phyloP scores from a whole-genome alignment of 1,139 yeast species.

The Saccharomyces pastorianus region DNA sequence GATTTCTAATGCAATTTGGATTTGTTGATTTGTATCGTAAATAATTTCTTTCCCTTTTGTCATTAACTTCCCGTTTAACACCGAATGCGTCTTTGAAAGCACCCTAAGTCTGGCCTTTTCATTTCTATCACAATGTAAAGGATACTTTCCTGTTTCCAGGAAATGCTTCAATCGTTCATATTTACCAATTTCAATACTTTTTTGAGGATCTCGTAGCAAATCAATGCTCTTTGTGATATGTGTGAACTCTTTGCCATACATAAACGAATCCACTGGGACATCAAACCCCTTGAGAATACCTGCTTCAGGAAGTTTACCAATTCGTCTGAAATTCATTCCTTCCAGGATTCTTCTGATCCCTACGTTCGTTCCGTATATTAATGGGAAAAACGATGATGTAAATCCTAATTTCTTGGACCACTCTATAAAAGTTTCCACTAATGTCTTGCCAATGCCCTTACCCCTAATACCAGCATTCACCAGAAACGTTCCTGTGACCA shows the following conservation, averaged over 20 bases:
- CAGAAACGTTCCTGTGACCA: slow-evolving; percentile 72
- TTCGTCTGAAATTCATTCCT: slow-evolving; percentile 58
- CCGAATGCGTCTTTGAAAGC: slow-evolving; percentile 70
- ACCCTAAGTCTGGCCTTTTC: slow-evolving; percentile 82
- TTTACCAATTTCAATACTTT: slow-evolving; percentile 27
- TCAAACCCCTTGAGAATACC: slow-evolving; percentile 56
- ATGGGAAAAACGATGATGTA: slow-evolving; percentile 70
- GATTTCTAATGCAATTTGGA: slow-evolving; percentile 59
- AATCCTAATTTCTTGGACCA: slow-evolving; percentile 70
- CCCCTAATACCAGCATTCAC: slow-evolving; percentile 54
- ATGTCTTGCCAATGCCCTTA: slow-evolving; percentile 45
- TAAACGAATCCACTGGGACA: slow-evolving; percentile 56
- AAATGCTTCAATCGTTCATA: slow-evolving; percentile 75
- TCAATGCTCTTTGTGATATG: slow-evolving; percentile 24
- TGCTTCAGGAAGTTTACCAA: slow-evolving; percentile 60
- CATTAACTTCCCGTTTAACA: slow-evolving; percentile 64
- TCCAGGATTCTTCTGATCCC: slow-evolving; percentile 74
- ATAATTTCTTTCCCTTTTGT: slow-evolving; percentile 78
- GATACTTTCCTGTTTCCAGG: slow-evolving; percentile 78
- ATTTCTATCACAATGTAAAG: slow-evolving; percentile 69
- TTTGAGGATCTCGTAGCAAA: slow-evolving; percentile 23
- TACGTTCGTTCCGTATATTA: slow-evolving; percentile 64
- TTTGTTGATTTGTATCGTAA: slow-evolving; percentile 63
- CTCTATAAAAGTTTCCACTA: slow-evolving; percentile 52
- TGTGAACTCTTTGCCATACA: slow-evolving; percentile 53